Conservation (phyloP, 306 rosid species). For the Lablab purpureus region DNA sequence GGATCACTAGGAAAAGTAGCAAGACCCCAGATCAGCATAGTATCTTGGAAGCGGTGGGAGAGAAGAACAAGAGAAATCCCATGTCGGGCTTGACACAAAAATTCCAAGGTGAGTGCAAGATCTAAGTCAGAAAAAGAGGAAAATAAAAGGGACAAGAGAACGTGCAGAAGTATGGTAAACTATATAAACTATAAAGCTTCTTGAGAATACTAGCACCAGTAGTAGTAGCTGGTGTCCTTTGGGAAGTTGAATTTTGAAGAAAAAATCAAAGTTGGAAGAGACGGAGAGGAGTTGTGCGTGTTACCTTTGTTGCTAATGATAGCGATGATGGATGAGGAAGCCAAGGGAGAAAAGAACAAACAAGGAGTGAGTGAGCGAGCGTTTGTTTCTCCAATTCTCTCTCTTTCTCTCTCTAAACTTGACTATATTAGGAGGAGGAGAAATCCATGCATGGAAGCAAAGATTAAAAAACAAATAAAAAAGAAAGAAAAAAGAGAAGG, state of each 20-base stretch:
- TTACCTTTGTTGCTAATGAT: conserved; percentile 65
- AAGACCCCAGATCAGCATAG: conserved; percentile 60
- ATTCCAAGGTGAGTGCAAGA: conserved; percentile 58
- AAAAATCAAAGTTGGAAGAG: conserved; percentile 39
- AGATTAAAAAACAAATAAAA: conserved; percentile 37
- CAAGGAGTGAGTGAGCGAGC: conserved; percentile 56
- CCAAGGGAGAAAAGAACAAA: conserved; percentile 41
- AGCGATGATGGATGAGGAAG: conserved; percentile 58
- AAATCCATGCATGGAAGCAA: conserved; percentile 98
- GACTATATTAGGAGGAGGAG: conserved; percentile 82
- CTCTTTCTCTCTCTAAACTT: conserved; percentile 51
- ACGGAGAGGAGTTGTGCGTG: conserved; percentile 19
- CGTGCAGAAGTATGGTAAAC: conserved; percentile 33
- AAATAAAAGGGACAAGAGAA: conserved; percentile 37
- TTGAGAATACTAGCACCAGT: conserved; percentile 35
- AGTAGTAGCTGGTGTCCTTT: conserved; percentile 23
- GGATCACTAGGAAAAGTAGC: neutral
- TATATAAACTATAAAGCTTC: conserved; percentile 12
- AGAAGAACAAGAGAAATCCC: neutral
- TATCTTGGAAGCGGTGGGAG: conserved; percentile 13
- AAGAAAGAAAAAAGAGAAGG: neutral
- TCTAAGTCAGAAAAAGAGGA: conserved; percentile 56
- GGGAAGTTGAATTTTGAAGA: conserved; percentile 53
- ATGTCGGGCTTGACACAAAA: conserved; percentile 37
- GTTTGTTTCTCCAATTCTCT: conserved; percentile 58